Percentiles rank a stretch among this genome's conserved stretches.
Conservation (phyloP, 2,329 filamentous ascomycete species). For the Tolypocladium guangdongense region DNA sequence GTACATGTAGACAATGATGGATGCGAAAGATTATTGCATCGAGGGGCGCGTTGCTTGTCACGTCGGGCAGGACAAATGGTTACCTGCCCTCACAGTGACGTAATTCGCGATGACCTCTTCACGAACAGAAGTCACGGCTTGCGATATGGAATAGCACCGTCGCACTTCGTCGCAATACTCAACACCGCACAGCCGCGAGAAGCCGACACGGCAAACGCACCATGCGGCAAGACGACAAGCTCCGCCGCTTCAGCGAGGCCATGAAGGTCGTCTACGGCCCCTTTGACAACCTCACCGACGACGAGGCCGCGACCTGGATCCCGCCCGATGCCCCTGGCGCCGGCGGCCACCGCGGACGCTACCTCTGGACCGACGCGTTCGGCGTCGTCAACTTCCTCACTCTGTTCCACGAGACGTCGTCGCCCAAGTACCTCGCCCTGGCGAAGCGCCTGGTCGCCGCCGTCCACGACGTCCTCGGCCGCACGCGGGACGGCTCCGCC, state of each 20-base stretch:
- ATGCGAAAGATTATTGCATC: too few species aligned
- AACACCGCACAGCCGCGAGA: background rate
- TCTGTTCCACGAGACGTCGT: slow-evolving; percentile 28
- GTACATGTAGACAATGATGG: background rate
- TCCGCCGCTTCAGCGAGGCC: slow-evolving; percentile 19
- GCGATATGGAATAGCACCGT: background rate
- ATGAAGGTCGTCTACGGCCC: slow-evolving; percentile 27
- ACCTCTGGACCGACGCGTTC: slow-evolving; percentile 52
- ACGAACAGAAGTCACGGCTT: background rate
- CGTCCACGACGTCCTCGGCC: slow-evolving; percentile 42
- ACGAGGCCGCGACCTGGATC: slow-evolving; percentile 25
- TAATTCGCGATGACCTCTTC: background rate
- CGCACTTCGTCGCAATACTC: background rate
- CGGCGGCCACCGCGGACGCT: slow-evolving; percentile 45
- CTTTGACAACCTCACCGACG: slow-evolving; percentile 11
- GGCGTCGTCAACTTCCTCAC: slow-evolving; percentile 49
- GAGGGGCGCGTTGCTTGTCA: background rate
- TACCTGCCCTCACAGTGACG: background rate
- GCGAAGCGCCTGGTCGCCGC: slow-evolving; percentile 35
- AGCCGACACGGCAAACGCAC: background rate
- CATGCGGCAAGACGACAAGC: background rate
- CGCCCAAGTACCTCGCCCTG: slow-evolving; percentile 32
- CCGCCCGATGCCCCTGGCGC: slow-evolving; percentile 33
- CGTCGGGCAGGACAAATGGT: too few species aligned
- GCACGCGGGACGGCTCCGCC: slow-evolving; percentile 34